These are phyloP conservation scores for Hibiscus tridactylites DNA, from an alignment of 345 rosid genomes.

Conservation along the genomic window DNA sequence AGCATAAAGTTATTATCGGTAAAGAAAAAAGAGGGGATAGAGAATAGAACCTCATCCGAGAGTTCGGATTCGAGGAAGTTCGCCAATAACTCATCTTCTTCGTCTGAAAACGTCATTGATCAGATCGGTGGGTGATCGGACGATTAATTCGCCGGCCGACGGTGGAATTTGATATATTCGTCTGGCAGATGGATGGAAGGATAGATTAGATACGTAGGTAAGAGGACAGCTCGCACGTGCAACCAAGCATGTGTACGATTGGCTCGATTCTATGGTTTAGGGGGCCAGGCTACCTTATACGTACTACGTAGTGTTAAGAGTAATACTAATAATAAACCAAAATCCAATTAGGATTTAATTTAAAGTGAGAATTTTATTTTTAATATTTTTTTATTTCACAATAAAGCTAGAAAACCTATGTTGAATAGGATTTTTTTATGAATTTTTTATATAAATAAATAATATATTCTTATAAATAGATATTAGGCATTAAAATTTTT, in stretches of 20 bases:
- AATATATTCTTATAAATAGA: too few relatives aligned
- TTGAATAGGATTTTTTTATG: too few relatives aligned
- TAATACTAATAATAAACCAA: too few relatives aligned
- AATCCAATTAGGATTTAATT: too few relatives aligned
- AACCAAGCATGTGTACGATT: neutral
- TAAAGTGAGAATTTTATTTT: too few relatives aligned
- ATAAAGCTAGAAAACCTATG: too few relatives aligned
- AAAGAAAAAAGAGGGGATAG: neutral
- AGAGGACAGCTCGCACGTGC: neutral
- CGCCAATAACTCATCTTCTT: conserved; percentile 63
- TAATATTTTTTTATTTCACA: too few relatives aligned
- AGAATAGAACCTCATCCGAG: conserved; percentile 32
- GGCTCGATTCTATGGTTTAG: neutral
- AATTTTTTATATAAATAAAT: too few relatives aligned
- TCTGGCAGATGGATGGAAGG: neutral
- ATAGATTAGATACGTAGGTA: neutral
- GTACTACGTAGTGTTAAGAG: too few relatives aligned
- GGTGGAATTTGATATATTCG: neutral
- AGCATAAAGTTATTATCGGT: neutral
- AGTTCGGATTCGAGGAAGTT: conserved; percentile 72
- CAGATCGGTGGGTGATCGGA: neutral
- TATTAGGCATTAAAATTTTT: too few relatives aligned
- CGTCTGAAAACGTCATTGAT: conserved; percentile 48
- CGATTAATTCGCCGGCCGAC: neutral
- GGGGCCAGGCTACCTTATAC: too few relatives aligned